Conservation (phyloP, 2,329 filamentous ascomycete species). For the Fusarium fracticaudum region DNA sequence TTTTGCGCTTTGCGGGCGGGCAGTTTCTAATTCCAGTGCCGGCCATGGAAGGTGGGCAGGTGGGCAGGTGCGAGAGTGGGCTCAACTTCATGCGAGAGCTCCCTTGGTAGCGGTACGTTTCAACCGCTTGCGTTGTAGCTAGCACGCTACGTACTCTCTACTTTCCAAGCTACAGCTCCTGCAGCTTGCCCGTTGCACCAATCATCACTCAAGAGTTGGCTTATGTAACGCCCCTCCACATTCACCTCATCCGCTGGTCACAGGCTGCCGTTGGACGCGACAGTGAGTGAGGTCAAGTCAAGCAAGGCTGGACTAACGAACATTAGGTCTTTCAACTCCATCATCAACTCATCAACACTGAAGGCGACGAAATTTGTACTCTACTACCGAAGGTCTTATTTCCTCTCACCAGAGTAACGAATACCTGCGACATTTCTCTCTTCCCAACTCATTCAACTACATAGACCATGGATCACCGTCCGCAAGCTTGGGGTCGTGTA, state of each 20-base stretch:
- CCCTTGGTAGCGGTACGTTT: constrained; percentile 14
- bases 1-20: constrained; percentile 17
- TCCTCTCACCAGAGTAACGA: neutral
- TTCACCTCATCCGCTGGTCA: constrained; percentile 23
- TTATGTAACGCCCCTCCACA: constrained; percentile 44
- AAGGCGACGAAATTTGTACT: neutral
- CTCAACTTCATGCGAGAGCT: constrained; percentile 25
- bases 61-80: constrained; percentile 9
- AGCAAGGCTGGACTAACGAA: constrained; percentile 22
- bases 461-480: constrained; percentile 73
- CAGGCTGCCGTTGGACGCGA: constrained; percentile 52
- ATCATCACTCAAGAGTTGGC: constrained; percentile 39
- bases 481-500: constrained; percentile 78
- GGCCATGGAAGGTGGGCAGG: constrained; percentile 9
- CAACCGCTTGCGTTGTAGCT: neutral
- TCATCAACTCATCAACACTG: constrained; percentile 21
- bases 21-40: constrained; percentile 23
- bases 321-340: constrained; percentile 26
- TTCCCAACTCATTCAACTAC: constrained; percentile 11
- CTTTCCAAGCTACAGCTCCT: constrained; percentile 26
- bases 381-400: neutral
- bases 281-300: constrained; percentile 43
- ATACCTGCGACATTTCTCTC: neutral
- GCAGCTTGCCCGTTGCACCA: constrained; percentile 39
- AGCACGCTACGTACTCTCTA: constrained; percentile 4